These are phyloP conservation scores for Musa acuminata DNA, from an alignment of 176 grass and related monocot species.

Conservation along the genomic window DNA sequence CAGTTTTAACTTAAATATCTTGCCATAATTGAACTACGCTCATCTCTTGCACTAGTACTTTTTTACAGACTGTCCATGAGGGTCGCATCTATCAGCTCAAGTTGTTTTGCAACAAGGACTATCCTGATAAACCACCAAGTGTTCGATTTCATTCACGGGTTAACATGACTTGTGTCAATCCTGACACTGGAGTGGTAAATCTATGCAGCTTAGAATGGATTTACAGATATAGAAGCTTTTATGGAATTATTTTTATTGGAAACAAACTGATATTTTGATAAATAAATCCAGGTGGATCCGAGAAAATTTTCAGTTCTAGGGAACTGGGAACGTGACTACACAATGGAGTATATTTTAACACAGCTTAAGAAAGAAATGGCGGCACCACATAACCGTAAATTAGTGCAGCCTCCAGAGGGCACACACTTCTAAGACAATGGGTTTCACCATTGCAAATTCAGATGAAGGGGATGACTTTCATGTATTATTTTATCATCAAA, in stretches of 20 bases:
- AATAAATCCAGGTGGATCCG: not conserved
- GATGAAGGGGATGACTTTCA: not conserved
- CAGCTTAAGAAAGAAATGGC: no score
- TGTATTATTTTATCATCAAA: not conserved
- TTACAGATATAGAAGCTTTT: not conserved
- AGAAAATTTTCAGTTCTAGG: not conserved
- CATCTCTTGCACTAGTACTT: not conserved
- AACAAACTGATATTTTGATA: not conserved
- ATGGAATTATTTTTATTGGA: not conserved
- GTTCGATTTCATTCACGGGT: not conserved
- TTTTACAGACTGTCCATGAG: conserved; percentile 5
- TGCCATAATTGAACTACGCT: no score
- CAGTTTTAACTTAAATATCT: no score
- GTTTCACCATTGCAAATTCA: not conserved
- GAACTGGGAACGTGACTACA: not conserved
- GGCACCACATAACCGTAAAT: no score
- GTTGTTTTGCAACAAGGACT: conserved; percentile 8
- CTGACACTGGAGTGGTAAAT: conserved; percentile 5
- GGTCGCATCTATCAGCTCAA: conserved; percentile 14
- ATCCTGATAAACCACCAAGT: conserved; percentile 2
- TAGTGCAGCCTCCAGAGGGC: no score
- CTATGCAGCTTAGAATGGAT: not conserved
- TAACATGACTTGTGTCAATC: conserved; percentile 2
- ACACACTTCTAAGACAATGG: not conserved
- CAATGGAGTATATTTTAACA: conserved; percentile 4